Percentiles rank a stretch among this genome's conserved stretches.
These are phyloP conservation scores for Lecanicillium sp. DNA, from an alignment of 2,329 filamentous ascomycete species.

Conservation along the genomic window DNA sequence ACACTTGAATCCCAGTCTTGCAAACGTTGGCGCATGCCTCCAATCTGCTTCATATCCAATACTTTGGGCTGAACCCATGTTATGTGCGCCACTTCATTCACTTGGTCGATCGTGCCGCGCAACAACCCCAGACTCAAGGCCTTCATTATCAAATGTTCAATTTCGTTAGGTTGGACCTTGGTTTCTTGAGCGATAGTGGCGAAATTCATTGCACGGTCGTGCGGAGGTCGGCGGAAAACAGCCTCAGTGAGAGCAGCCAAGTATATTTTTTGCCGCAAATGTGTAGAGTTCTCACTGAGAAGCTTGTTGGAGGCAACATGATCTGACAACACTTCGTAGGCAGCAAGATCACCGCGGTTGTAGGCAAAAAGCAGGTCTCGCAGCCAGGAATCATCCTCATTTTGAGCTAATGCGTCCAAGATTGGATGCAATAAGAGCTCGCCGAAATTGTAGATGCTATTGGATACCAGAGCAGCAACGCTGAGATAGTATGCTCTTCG, in stretches of 20 bases:
- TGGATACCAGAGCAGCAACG: slow-evolving; percentile 85
- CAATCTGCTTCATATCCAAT: slow-evolving; percentile 89
- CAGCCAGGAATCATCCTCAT: slow-evolving; percentile 75
- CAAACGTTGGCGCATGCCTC: slow-evolving; percentile 78
- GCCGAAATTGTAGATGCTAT: slow-evolving; percentile 98
- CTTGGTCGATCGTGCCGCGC: slow-evolving; percentile 90
- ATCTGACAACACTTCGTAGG: slow-evolving; percentile 74
- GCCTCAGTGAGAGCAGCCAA: slow-evolving; percentile 92
- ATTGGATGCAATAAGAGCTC: slow-evolving; percentile 97
- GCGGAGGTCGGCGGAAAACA: slow-evolving; percentile 89
- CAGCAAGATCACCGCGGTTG: slow-evolving; percentile 85
- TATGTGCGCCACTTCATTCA: slow-evolving; percentile 87
- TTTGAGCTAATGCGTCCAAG: slow-evolving; percentile 66
- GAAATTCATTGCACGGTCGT: slow-evolving; percentile 93
- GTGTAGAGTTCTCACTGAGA: slow-evolving; percentile 69
- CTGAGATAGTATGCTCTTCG: slow-evolving; percentile 85
- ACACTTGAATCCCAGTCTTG: slow-evolving; percentile 95
- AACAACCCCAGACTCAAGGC: slow-evolving; percentile 88
- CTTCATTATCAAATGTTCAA: slow-evolving; percentile 98
- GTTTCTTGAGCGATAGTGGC: slow-evolving; percentile 82
- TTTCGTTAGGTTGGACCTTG: slow-evolving; percentile 82
- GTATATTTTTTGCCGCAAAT: slow-evolving; percentile 95
- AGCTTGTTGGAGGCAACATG: slow-evolving; percentile 75
- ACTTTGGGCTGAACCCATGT: slow-evolving; percentile 99
- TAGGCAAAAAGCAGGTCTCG: slow-evolving; percentile 95